phyloP scores from a whole-genome alignment of 352 stramenopile genomes.

The Peronospora destructor region DNA sequence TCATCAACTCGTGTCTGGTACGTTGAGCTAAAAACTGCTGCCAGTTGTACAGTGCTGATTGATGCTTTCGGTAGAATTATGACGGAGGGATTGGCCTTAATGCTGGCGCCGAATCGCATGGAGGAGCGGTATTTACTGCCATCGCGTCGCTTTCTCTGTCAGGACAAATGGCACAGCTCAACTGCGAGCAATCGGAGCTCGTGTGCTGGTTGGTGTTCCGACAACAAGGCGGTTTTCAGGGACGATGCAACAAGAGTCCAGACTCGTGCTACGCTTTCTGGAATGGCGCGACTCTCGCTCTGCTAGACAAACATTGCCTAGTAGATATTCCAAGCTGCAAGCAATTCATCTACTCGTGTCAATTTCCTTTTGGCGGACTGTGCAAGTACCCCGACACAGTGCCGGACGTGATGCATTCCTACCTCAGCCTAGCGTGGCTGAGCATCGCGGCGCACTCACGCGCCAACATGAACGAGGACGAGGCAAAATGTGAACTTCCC shows the following conservation, averaged over 20 bases:
- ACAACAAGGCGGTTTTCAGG: slow-evolving; percentile 83
- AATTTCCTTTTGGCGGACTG: slow-evolving; percentile 80
- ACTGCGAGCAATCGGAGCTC: slow-evolving; percentile 57
- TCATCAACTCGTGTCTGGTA: slow-evolving; percentile 79
- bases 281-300: slow-evolving; percentile 82
- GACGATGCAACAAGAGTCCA: slow-evolving; percentile 85
- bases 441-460: slow-evolving; percentile 59
- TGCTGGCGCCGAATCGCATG: slow-evolving; percentile 59
- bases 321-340: slow-evolving; percentile 66
- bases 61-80: slow-evolving; percentile 43
- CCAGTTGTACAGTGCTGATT: slow-evolving; percentile 5
- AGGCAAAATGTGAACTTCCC: slow-evolving; percentile 19
- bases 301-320: slow-evolving; percentile 71
- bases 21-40: slow-evolving; percentile 3
- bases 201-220: slow-evolving; percentile 80
- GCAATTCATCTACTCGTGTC: slow-evolving; percentile 78
- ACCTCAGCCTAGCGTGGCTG: slow-evolving; percentile 87
- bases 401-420: slow-evolving; percentile 89
- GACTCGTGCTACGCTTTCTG: slow-evolving; percentile 92
- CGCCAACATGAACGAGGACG: slow-evolving; percentile 6
- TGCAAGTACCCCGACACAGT: slow-evolving; percentile 69
- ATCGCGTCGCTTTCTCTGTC: slow-evolving; percentile 68
- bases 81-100: slow-evolving; percentile 77
- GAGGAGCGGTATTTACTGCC: slow-evolving; percentile 65
- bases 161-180: slow-evolving; percentile 58